Conservation (phyloP, 2,329 filamentous ascomycete genomes). For the Coniochaeta sp. region DNA sequence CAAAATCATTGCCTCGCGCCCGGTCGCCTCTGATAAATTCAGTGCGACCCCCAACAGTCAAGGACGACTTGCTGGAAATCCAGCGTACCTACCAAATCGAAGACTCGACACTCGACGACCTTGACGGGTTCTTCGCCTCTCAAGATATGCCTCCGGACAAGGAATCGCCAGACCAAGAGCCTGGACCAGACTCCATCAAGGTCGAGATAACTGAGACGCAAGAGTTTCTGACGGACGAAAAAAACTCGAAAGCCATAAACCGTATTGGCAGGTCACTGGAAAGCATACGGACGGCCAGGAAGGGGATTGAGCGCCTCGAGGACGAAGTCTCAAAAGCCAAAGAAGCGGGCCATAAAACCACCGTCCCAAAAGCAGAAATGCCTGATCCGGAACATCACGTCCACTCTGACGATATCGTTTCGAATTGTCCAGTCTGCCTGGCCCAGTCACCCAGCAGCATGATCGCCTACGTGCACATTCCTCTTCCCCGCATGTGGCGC, state of each 20-base stretch:
- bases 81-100: constrained; percentile 46
- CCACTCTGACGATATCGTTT: neutral
- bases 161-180: constrained; percentile 2
- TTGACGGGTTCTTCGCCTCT: constrained; percentile 42
- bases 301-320: constrained; percentile 52
- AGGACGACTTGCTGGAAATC: constrained; percentile 47
- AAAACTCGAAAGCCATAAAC: constrained; percentile 31
- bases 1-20: constrained; percentile 29
- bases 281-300: constrained; percentile 46
- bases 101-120: constrained; percentile 52
- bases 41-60: constrained; percentile 44
- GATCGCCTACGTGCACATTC: constrained; percentile 31
- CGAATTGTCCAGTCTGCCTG: constrained; percentile 10
- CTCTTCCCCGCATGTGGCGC: constrained; percentile 39
- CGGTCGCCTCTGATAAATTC: constrained; percentile 45
- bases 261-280: constrained; percentile 47
- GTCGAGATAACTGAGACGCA: constrained; percentile 1
- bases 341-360: constrained; percentile 8
- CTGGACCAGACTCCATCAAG: constrained; percentile 7
- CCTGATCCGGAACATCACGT: neutral
- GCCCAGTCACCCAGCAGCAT: constrained; percentile 5
- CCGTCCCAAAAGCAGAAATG: neutral
- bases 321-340: constrained; percentile 38
- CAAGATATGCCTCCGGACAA: constrained; percentile 12
- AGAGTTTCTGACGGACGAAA: constrained; percentile 3